Base-by-base conservation (phyloP, 1,139 yeast genomes). In the Hansenula sp. region DNA sequence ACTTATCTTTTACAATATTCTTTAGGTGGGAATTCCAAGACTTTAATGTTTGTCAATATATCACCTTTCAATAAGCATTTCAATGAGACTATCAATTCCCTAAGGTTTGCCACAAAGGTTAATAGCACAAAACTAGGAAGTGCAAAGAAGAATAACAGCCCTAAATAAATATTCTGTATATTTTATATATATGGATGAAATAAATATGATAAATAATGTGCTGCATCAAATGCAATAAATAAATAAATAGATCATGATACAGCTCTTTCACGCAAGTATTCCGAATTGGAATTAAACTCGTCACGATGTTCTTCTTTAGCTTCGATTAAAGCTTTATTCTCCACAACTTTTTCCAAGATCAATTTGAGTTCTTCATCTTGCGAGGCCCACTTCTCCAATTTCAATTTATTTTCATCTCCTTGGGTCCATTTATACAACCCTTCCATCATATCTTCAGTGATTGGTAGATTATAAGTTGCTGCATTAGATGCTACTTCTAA, bases 21-120 rank as follows among this genome's bases (percentile, higher is more conserved):
- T 36, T 70, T 93, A 36, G 82, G 88, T 2, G 97, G 96, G 0
- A 76, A 79, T 46, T 87, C 96, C 1, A 93, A 91, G 61, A 90
- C 97, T 0, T 70, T 93, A 47, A 90, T 93, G 97, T 85, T 93
- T 71, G 97, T 90, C 13, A 91, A 90, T 56, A 74, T 91, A 6
- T 86, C 96, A 2, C 91, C 96, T 5, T 65, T 76, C 41, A 63
- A 62, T 19, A 67, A 67, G 25, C 87, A 87, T 60, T 72, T 81
- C 41, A 78, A 73, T 52, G 99, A 93, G 60, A 84, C 96, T 0
- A 57, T 91, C 24, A 88, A 88, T 57, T 88, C 96, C 0, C 69
- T 93, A 46, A 70, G 98, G 43, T 93, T 93, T 71, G 99, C 98
- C 0, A 78, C 90, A 7, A 88, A 89, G 51, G 93, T 85, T 3